phyloP scores from a whole-genome alignment of 257 asterid genomes.

The Parsonsia alboflavescens region DNA sequence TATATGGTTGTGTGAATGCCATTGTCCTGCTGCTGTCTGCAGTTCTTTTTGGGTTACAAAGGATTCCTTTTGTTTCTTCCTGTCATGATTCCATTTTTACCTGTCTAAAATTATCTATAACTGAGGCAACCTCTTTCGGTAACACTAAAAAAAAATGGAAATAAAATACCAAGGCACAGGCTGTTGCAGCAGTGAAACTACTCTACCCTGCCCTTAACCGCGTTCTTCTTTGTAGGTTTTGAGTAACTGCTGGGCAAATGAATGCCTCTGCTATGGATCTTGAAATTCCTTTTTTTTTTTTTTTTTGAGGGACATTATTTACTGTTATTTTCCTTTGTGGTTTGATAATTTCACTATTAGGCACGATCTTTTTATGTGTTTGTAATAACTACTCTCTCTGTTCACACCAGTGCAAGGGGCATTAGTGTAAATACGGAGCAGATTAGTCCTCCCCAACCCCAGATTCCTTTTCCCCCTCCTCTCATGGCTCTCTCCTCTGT shows the following conservation, averaged over 20 bases:
- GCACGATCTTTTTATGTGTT: not conserved
- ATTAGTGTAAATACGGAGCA: not conserved
- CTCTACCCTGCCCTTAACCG: not conserved
- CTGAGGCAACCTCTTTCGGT: conserved; percentile 9
- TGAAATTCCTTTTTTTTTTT: not conserved
- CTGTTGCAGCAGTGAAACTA: conserved; percentile 10
- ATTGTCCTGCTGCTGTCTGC: not conserved
- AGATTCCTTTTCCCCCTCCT: not conserved
- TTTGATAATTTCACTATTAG: not conserved
- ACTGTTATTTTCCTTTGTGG: not conserved
- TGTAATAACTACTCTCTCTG: not conserved
- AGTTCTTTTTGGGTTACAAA: not conserved
- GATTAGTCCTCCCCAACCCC: not conserved
- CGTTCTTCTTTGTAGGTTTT: not conserved
- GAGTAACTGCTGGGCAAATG: not conserved
- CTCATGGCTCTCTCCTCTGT: not conserved
- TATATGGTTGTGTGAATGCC: not conserved
- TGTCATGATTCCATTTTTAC: conserved; percentile 10
- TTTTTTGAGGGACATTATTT: too few species aligned
- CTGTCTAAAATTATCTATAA: conserved; percentile 2
- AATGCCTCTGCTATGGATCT: conserved; percentile 10
- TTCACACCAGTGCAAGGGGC: not conserved
- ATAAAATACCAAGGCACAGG: conserved; percentile 16
- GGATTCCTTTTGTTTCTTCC: not conserved
- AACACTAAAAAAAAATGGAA: conserved; percentile 8